Conservation (phyloP, 805 yeast species). For the Kazachstania martiniae region DNA sequence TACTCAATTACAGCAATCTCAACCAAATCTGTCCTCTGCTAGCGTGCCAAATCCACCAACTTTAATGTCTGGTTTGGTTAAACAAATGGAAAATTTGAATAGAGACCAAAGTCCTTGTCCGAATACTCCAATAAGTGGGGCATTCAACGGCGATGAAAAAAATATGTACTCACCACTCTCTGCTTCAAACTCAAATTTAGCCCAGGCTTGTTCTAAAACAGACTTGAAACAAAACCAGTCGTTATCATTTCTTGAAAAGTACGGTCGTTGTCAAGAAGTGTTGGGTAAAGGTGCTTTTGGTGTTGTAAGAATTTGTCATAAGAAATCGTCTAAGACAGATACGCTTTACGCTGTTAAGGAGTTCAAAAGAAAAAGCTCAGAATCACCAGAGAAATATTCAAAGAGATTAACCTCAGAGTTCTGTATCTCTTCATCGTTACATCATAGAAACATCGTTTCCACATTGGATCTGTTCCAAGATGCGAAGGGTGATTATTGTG, state of each 20-base stretch:
- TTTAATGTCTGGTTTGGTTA: constrained; percentile 53
- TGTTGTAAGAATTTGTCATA: constrained; percentile 80
- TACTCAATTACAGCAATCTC: no score
- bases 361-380: constrained; percentile 53
- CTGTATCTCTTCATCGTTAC: constrained; percentile 68
- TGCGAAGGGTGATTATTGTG: constrained; percentile 73
- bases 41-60: constrained; percentile 65
- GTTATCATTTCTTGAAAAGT: constrained; percentile 80
- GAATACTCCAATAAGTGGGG: no score
- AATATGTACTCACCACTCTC: no score
- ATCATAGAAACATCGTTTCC: constrained; percentile 66
- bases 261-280: constrained; percentile 91
- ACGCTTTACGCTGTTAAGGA: constrained; percentile 77
- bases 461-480: constrained; percentile 71
- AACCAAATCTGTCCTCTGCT: no score
- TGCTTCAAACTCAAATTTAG: constrained; percentile 1
- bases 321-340: constrained; percentile 34
- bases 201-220: no score
- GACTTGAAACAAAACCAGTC: no score
- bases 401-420: constrained; percentile 72
- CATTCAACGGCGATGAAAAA: no score
- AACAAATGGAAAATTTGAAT: constrained; percentile 38
- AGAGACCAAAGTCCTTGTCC: no score
- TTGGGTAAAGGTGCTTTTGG: constrained; percentile 94
- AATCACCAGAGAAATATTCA: constrained; percentile 55